phyloP scores from a whole-genome alignment of 2,329 filamentous ascomycete species.

The Cladosporium halotolerans region DNA sequence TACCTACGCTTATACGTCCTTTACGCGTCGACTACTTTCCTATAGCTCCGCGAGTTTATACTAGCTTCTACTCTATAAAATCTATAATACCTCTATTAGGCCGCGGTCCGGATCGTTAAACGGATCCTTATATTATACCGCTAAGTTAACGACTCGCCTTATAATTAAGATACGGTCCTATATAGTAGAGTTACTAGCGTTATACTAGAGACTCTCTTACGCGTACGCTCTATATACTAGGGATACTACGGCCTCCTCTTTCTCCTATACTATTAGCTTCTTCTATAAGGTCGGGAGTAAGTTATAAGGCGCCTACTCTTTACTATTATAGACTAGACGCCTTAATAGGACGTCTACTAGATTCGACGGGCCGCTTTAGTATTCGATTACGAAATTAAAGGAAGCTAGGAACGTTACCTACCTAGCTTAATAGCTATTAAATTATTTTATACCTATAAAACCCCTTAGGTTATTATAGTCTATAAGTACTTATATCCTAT shows the following conservation, averaged over 20 bases:
- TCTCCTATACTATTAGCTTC: constrained; percentile 5
- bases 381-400: constrained; percentile 13
- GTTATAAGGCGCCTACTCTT: not conserved
- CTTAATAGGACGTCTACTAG: constrained; percentile 9
- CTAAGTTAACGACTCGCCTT: not conserved
- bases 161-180: not conserved
- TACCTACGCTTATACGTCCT: not conserved
- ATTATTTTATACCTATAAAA: constrained; percentile 5
- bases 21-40: not conserved
- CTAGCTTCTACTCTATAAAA: not conserved
- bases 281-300: constrained; percentile 11
- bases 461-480: constrained; percentile 12
- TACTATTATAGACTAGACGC: constrained; percentile 4
- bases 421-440: constrained; percentile 8
- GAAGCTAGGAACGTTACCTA: constrained; percentile 10
- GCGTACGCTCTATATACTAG: not conserved
- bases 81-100: not conserved
- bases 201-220: not conserved
- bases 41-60: not conserved
- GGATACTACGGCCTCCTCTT: not conserved
- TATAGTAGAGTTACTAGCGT: not conserved
- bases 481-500: constrained; percentile 9
- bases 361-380: constrained; percentile 7
- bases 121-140: not conserved
- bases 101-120: not conserved